phyloP scores from a whole-genome alignment of 257 asterid species.

The Datura wrightii region DNA sequence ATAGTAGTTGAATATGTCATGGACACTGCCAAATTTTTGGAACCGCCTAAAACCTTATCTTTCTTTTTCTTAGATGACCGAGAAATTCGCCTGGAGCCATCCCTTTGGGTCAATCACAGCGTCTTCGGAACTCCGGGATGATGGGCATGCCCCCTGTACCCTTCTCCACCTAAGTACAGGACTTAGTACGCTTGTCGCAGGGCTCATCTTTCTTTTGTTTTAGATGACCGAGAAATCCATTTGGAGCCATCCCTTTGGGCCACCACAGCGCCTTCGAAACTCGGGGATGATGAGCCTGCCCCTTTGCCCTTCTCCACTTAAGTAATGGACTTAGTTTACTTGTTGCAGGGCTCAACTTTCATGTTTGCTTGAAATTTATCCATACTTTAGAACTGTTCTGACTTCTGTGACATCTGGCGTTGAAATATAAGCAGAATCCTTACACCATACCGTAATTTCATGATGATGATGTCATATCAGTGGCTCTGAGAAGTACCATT shows the following conservation, averaged over 20 bases:
- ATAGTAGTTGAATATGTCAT: not conserved
- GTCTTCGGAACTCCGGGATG: not conserved
- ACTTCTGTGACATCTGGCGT: not conserved
- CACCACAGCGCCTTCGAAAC: not conserved
- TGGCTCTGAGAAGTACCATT: not conserved
- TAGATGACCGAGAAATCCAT: not conserved
- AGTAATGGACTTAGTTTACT: not conserved
- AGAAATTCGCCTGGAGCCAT: no score
- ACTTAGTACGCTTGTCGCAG: not conserved
- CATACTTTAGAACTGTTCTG: not conserved
- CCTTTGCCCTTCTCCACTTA: not conserved
- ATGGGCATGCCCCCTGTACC: not conserved
- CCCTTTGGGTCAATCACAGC: no score
- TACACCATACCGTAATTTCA: not conserved
- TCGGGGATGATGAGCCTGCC: not conserved
- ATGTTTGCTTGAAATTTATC: not conserved
- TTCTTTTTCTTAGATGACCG: not conserved
- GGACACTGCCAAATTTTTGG: not conserved
- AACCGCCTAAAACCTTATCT: not conserved
- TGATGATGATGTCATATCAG: not conserved
- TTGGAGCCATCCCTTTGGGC: slow-evolving; percentile 6
- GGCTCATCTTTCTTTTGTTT: slow-evolving; percentile 3
- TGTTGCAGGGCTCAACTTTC: not conserved
- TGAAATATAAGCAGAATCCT: not conserved
- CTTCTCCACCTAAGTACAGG: not conserved